Percentiles rank a stretch among this genome's conserved stretches.
phyloP scores from a whole-genome alignment of 2,329 filamentous ascomycete species.

The Knufia fluminis region DNA sequence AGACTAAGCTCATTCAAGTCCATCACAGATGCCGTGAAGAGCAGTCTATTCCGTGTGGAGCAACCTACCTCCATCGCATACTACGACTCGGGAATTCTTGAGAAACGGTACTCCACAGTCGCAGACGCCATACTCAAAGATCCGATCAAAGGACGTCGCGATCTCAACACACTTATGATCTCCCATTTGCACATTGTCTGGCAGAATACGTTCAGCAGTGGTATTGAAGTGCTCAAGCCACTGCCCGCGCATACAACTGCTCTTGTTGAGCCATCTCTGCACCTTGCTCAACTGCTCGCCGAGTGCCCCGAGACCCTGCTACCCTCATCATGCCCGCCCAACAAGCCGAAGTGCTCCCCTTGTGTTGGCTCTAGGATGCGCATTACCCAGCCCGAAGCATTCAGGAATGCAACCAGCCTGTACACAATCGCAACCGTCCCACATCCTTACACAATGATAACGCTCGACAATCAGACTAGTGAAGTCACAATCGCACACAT shows the following conservation, averaged over 20 bases:
- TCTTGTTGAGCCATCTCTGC: slow-evolving; percentile 59
- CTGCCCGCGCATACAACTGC: slow-evolving; percentile 64
- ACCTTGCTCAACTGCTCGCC: slow-evolving; percentile 65
- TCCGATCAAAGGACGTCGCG: slow-evolving; percentile 51
- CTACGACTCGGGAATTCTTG: slow-evolving; percentile 58
- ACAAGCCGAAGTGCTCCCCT: slow-evolving; percentile 61
- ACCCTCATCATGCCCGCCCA: slow-evolving; percentile 74
- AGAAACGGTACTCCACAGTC: slow-evolving; percentile 58
- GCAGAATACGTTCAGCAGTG: slow-evolving; percentile 66
- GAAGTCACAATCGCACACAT: slow-evolving; percentile 54
- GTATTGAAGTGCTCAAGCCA: slow-evolving; percentile 75
- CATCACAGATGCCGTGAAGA: slow-evolving; percentile 53
- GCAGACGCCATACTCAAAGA: slow-evolving; percentile 51
- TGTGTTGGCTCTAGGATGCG: slow-evolving; percentile 60
- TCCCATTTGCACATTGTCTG: slow-evolving; percentile 77
- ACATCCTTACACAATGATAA: slow-evolving; percentile 77
- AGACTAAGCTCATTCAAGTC: slow-evolving; percentile 49
- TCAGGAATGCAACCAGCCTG: slow-evolving; percentile 59
- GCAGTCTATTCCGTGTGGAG: slow-evolving; percentile 57
- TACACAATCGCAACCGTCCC: slow-evolving; percentile 84
- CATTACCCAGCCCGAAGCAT: slow-evolving; percentile 57
- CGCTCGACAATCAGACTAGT: slow-evolving; percentile 53
- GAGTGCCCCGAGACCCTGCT: slow-evolving; percentile 66
- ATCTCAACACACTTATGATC: slow-evolving; percentile 68
- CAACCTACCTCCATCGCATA: slow-evolving; percentile 62